These are phyloP conservation scores for Arthrobotrys sphaeroides DNA, from an alignment of 2,329 filamentous ascomycete genomes.

Conservation along the genomic window DNA sequence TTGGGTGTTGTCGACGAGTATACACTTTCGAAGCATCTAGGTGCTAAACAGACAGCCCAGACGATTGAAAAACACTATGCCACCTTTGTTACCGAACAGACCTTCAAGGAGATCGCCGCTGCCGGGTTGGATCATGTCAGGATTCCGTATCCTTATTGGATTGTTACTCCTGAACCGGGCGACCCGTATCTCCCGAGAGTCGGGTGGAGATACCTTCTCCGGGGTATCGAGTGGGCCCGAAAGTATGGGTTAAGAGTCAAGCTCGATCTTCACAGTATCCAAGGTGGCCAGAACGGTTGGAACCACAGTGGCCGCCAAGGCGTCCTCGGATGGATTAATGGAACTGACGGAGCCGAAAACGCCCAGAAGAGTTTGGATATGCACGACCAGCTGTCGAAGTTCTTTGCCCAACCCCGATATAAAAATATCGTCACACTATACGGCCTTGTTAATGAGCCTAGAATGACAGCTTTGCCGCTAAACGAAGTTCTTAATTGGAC, in stretches of 20 bases:
- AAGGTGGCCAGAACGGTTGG: conserved; percentile 96
- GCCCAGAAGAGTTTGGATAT: conserved; percentile 73
- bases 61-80: conserved; percentile 92
- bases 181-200: conserved; percentile 89
- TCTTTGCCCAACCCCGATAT: conserved; percentile 94
- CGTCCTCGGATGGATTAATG: conserved; percentile 85
- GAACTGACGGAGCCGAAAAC: conserved; percentile 72
- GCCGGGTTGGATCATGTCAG: conserved; percentile 97
- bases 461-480: conserved; percentile 77
- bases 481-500: conserved; percentile 82
- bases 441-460: conserved; percentile 91
- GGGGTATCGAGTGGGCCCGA: conserved; percentile 90
- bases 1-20: conserved; percentile 85
- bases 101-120: conserved; percentile 82
- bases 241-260: conserved; percentile 93
- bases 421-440: conserved; percentile 92
- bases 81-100: conserved; percentile 82
- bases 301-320: conserved; percentile 91
- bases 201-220: conserved; percentile 90
- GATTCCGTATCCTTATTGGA: conserved; percentile 96
- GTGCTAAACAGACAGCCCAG: conserved; percentile 69
- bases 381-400: conserved; percentile 84
- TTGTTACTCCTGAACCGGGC: conserved; percentile 80
- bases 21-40: conserved; percentile 77
- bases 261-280: conserved; percentile 88